phyloP scores from a whole-genome alignment of 371 early-diverging fungal species.

The Apophysomyces variabilis region DNA sequence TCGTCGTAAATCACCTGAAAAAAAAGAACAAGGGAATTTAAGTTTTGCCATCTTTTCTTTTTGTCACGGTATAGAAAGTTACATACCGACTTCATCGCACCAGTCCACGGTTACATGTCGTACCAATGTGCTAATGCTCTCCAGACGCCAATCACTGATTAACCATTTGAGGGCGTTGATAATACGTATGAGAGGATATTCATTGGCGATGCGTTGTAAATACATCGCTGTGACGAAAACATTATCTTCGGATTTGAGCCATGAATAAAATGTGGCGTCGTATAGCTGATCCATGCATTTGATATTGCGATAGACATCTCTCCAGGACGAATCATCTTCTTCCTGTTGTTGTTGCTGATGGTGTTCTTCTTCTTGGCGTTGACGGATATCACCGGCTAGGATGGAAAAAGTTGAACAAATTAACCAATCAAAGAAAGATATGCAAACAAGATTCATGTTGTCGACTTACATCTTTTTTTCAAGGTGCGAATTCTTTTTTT shows the following conservation, averaged over 20 bases:
- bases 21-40: constrained; percentile 1
- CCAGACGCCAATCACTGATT: constrained; percentile 70
- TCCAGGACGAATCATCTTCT: constrained; percentile 40
- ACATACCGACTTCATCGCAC: constrained; percentile 45
- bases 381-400: background rate
- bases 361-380: constrained; percentile 1
- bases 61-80: background rate
- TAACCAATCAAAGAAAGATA: too few species aligned
- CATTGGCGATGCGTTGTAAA: constrained; percentile 74
- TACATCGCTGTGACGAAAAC: constrained; percentile 73
- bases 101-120: constrained; percentile 73
- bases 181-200: constrained; percentile 71
- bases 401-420: too few species aligned
- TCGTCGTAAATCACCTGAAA: constrained; percentile 55
- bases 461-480: constrained; percentile 1
- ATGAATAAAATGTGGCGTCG: constrained; percentile 75
- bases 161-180: constrained; percentile 76
- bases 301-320: constrained; percentile 72
- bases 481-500: constrained; percentile 7
- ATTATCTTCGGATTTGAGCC: constrained; percentile 77
- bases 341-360: too few species aligned
- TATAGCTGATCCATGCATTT: constrained; percentile 75
- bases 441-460: too few species aligned
- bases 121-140: constrained; percentile 66
- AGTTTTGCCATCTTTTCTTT: background rate